A percentile compares a stretch with the other conserved stretches of the same genome.
Evolutionary conservation across 257 asterid species (phyloP).

Genomic region (Solanum sitiens): DNA sequence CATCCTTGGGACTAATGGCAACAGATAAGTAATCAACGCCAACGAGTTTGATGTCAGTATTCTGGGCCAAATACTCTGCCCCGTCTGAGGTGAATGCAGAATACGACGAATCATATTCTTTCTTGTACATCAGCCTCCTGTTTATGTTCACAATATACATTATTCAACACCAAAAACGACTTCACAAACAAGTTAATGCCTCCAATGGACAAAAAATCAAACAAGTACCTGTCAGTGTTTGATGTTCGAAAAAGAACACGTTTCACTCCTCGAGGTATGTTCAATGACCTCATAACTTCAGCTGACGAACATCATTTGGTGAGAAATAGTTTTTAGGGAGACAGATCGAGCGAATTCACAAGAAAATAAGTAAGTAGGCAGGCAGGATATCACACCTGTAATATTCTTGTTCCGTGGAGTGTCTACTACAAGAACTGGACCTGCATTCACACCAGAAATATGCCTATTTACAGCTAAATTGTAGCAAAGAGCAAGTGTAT

Average conservation of each 20-base stretch:
- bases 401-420: conserved; percentile 7
- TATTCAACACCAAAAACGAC: background rate
- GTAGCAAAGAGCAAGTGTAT: background rate
- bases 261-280: conserved; percentile 11
- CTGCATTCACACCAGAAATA: background rate
- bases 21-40: conserved; percentile 31
- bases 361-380: background rate
- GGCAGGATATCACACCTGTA: background rate
- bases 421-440: conserved; percentile 6
- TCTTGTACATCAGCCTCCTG: conserved; percentile 18
- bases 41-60: conserved; percentile 19
- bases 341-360: background rate
- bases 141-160: background rate
- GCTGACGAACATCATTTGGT: background rate
- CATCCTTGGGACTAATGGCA: background rate
- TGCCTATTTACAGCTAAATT: background rate
- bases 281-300: conserved; percentile 12
- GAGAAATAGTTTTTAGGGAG: background rate
- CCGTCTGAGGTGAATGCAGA: conserved; percentile 21
- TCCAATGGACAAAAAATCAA: background rate
- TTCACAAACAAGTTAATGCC: background rate
- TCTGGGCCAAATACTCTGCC: conserved; percentile 16
- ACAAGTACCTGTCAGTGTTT: conserved; percentile 13
- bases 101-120: conserved; percentile 2
- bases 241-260: conserved; percentile 14